A percentile compares a stretch with the other conserved stretches of the same genome.
phyloP scores from a whole-genome alignment of 176 grass and related monocot species.

The Oryza meridionalis region DNA sequence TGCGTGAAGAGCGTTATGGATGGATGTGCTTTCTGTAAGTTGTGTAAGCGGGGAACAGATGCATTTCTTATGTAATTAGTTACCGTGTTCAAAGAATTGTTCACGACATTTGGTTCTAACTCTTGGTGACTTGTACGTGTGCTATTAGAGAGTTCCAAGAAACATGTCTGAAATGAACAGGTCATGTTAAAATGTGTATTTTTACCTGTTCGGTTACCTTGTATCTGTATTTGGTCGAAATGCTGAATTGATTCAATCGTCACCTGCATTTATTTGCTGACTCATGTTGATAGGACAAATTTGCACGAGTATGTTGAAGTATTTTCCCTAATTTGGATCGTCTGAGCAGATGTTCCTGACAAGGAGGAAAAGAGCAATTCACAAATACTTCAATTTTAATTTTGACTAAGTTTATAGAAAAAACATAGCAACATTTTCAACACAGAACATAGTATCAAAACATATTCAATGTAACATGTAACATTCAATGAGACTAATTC shows the following conservation, averaged over 20 bases:
- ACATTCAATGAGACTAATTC: too few species aligned
- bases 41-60: background rate
- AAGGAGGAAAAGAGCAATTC: background rate
- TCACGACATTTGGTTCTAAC: background rate
- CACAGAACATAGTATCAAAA: too few species aligned
- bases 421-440: too few species aligned
- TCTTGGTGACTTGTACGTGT: slow-evolving; percentile 18
- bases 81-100: slow-evolving; percentile 30
- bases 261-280: background rate
- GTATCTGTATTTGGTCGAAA: background rate
- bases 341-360: background rate
- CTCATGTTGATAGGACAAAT: background rate
- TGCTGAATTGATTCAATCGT: background rate
- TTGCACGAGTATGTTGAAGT: background rate
- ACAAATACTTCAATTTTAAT: background rate
- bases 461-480: too few species aligned
- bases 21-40: slow-evolving; percentile 10
- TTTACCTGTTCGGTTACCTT: background rate
- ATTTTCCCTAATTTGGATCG: background rate
- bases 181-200: background rate
- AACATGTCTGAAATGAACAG: background rate
- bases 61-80: slow-evolving; percentile 39
- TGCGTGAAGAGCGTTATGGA: slow-evolving; percentile 32
- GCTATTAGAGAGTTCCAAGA: background rate
- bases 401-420: too few species aligned